Evolutionary conservation across 306 rosid genomes (phyloP), one percentile per base, ranked within the genome.

Genomic region (Cicer bijugum): DNA sequence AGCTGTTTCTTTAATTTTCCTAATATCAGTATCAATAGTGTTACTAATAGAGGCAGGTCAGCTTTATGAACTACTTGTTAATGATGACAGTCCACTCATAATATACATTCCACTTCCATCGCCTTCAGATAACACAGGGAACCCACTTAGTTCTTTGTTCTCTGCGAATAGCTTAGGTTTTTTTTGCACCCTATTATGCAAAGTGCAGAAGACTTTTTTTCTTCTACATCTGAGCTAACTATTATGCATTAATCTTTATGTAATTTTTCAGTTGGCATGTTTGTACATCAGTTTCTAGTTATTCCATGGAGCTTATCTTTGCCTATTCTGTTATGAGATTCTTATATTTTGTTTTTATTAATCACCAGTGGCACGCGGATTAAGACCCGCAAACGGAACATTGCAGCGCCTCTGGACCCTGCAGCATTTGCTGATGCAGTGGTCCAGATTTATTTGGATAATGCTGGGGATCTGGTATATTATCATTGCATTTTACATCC

Each of bases 301-400:
- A 9, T 70, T 66, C 11, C 7, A 8, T 40, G 40, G 7, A 55
- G 12, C 52, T 67, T 39, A 17, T 17, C 19, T 17, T 17, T 17
- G 6, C 33, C 8, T 38, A 15, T 19, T 73, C 42, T 63, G 46
- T 46, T 10, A 10, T 47, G 33, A 12, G 40, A 8, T n/a, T 57
- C 5, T 46, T 52, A 58, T 75, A 14, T 23, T 56, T 69, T 44
- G 42, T 19, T 74, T 62, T 12, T 83, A 33, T 35, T 10, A 45
- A 65, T 66, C 42, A 75, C 14, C 81, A 95, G 99, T 82, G 99
- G 99, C 80, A 95, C 99, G 99, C 99, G 99, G 99, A 95, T 95
- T 92, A 95, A 95, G 97, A 95, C 99, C 99, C 99, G 99, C 99
- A 95, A 95, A 95, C 99, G 99, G 96, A 95, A 95, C 82, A 95